phyloP scores from a whole-genome alignment of 1,284 basidiomycete genomes.

The Ceratobasidium sp. region DNA sequence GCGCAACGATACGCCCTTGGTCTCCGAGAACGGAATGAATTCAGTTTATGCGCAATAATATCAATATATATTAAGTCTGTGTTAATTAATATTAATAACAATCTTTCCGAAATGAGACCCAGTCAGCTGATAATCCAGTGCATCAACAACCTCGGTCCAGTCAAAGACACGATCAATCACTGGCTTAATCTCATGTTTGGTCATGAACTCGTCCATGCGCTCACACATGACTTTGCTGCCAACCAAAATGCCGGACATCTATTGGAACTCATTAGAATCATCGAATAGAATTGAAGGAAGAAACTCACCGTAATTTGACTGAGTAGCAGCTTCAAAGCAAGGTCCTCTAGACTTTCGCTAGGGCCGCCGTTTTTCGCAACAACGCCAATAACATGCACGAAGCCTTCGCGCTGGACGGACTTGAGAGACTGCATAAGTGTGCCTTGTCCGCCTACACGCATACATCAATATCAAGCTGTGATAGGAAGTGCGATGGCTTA shows the following conservation, averaged over 20 bases:
- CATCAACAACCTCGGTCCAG: conserved; percentile 8
- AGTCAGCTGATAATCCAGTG: conserved; percentile 5
- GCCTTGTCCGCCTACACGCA: conserved; percentile 2
- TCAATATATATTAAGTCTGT: no score
- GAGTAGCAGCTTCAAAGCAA: conserved; percentile 3
- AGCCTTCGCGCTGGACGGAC: neutral
- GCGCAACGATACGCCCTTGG: conserved; percentile 1
- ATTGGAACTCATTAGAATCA: neutral
- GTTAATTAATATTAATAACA: conserved; percentile 15
- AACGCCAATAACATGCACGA: conserved; percentile 1
- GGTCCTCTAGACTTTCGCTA: neutral
- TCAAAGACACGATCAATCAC: conserved; percentile 16
- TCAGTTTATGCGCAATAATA: conserved; percentile 5
- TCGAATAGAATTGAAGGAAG: neutral
- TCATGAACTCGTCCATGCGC: neutral
- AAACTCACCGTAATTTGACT: conserved; percentile 3
- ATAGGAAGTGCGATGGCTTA: neutral
- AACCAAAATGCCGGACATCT: neutral
- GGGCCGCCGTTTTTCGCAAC: neutral
- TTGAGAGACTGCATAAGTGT: conserved; percentile 17
- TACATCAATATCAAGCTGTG: no score
- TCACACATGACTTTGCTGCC: conserved; percentile 13
- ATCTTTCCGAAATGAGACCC: conserved; percentile 25
- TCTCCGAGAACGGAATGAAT: conserved; percentile 8
- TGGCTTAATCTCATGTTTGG: conserved; percentile 13